A percentile compares a stretch with the other conserved stretches of the same genome.
These are phyloP conservation scores for Flaveria bidentis DNA, from an alignment of 129 eudicot species.

Conservation along the genomic window DNA sequence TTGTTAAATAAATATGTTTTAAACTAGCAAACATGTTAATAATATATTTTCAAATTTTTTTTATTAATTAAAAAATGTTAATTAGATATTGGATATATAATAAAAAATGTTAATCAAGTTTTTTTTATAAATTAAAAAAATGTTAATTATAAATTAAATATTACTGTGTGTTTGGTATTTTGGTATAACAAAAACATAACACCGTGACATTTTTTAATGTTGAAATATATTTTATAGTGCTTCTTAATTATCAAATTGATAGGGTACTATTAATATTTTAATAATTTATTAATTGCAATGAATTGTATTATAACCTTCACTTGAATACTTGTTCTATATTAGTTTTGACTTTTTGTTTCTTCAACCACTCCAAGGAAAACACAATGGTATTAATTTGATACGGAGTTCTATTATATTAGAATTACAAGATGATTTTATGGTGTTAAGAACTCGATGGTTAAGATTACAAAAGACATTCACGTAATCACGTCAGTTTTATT, in stretches of 20 bases:
- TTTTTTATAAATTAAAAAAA: too few species aligned
- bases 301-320: neutral
- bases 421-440: neutral
- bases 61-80: too few species aligned
- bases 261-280: neutral
- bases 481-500: neutral
- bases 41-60: neutral
- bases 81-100: too few species aligned
- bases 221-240: neutral
- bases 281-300: neutral
- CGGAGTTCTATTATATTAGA: neutral
- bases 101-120: too few species aligned
- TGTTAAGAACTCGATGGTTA: too few species aligned
- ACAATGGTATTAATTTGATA: neutral
- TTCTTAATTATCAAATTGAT: neutral
- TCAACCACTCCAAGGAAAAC: constrained; percentile 17
- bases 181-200: constrained; percentile 5
- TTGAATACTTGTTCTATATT: neutral
- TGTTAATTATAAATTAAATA: too few species aligned
- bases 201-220: neutral
- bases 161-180: neutral
- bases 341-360: neutral
- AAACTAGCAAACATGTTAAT: neutral
- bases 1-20: neutral
- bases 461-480: neutral